These are phyloP conservation scores for Ascochyta viciae-villosae DNA, from an alignment of 2,329 filamentous ascomycete genomes.

Conservation along the genomic window DNA sequence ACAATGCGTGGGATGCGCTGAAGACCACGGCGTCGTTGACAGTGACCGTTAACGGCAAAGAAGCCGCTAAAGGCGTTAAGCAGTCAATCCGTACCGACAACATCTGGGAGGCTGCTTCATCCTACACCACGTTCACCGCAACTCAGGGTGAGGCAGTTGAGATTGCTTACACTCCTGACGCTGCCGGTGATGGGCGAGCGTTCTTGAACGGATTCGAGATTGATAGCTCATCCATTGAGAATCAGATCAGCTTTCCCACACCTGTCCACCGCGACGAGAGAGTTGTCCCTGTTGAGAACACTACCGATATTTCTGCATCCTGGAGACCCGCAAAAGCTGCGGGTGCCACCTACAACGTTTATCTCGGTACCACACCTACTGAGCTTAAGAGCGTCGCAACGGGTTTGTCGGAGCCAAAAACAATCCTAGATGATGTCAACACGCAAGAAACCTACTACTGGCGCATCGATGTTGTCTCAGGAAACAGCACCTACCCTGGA, in stretches of 20 bases:
- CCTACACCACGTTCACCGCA: slow-evolving; percentile 34
- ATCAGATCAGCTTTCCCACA: slow-evolving; percentile 37
- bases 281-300: slow-evolving; percentile 19
- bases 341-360: slow-evolving; percentile 33
- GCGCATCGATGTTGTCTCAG: slow-evolving; percentile 40
- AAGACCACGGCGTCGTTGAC: slow-evolving; percentile 26
- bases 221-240: slow-evolving; percentile 28
- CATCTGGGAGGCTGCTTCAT: slow-evolving; percentile 41
- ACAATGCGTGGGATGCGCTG: slow-evolving; percentile 43
- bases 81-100: slow-evolving; percentile 41
- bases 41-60: slow-evolving; percentile 34
- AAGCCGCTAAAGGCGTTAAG: slow-evolving; percentile 9
- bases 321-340: slow-evolving; percentile 31
- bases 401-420: slow-evolving; percentile 5
- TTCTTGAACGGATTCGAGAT: slow-evolving; percentile 46
- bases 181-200: slow-evolving; percentile 22
- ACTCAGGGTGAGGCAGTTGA: slow-evolving; percentile 29
- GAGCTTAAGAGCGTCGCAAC: slow-evolving; percentile 16
- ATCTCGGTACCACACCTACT: slow-evolving; percentile 26
- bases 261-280: slow-evolving; percentile 42
- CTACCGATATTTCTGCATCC: slow-evolving; percentile 19
- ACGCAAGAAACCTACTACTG: slow-evolving; percentile 39
- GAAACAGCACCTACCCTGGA: slow-evolving; percentile 25
- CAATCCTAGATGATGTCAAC: slow-evolving; percentile 14
- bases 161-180: slow-evolving; percentile 26